Percentiles rank a stretch among this genome's conserved stretches.
Evolutionary conservation across 805 yeast genomes (phyloP).

Genomic region (Barnettozyma wickerhamii): DNA sequence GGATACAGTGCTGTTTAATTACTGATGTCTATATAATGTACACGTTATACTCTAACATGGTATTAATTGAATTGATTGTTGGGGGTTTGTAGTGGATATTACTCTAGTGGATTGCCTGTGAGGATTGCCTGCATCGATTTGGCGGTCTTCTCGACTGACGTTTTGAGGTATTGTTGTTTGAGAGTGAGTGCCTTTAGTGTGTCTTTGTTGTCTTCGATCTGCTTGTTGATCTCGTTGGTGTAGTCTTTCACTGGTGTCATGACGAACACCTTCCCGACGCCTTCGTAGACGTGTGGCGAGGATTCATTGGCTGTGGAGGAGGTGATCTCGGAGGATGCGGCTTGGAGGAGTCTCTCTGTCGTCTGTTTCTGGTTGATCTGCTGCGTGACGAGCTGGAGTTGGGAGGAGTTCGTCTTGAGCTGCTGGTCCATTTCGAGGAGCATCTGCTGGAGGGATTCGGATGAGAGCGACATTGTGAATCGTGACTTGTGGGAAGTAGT

Average conservation of each 20-base stretch:
- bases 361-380: conserved; percentile 29
- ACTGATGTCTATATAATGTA: too few species aligned
- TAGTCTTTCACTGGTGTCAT: conserved; percentile 41
- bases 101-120: conserved; percentile 16
- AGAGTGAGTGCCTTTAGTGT: conserved; percentile 56
- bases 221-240: conserved; percentile 42
- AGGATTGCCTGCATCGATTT: conserved; percentile 50
- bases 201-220: conserved; percentile 52
- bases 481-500: background rate
- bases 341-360: conserved; percentile 4
- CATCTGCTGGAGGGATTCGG: conserved; percentile 17
- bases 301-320: conserved; percentile 19
- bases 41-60: too few species aligned
- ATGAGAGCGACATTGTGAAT: background rate
- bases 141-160: conserved; percentile 71
- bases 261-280: conserved; percentile 76
- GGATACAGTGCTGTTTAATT: conserved; percentile 82
- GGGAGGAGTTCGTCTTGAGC: conserved; percentile 54
- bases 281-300: conserved; percentile 65
- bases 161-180: conserved; percentile 68
- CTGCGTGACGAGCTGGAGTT: conserved; percentile 48
- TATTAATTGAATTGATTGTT: too few species aligned
- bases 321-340: conserved; percentile 6
- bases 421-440: conserved; percentile 65
- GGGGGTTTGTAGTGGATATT: background rate